These are phyloP conservation scores for Annona cherimola DNA, from an alignment of 164 flowering plant genomes.

Conservation along the genomic window DNA sequence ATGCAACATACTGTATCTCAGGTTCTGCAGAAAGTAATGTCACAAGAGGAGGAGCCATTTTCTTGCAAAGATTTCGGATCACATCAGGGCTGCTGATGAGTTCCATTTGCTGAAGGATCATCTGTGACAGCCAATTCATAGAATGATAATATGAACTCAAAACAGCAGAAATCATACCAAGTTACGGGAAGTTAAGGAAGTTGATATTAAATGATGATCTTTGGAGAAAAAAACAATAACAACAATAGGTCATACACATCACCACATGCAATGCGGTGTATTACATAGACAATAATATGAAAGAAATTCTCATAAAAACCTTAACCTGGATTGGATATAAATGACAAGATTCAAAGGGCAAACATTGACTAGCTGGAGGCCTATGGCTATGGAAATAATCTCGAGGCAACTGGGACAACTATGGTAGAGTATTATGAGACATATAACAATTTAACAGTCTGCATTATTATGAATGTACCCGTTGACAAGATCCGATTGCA, in stretches of 20 bases:
- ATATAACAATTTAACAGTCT: too few relatives aligned
- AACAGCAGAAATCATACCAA: not conserved
- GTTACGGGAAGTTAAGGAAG: not conserved
- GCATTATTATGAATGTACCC: too few relatives aligned
- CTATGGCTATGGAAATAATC: too few relatives aligned
- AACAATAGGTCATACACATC: not conserved
- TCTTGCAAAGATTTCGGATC: conserved; percentile 95
- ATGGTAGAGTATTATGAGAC: too few relatives aligned
- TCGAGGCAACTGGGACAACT: too few relatives aligned
- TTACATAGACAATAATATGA: too few relatives aligned
- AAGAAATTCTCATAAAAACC: too few relatives aligned
- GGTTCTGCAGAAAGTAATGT: conserved; percentile 99
- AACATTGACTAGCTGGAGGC: too few relatives aligned
- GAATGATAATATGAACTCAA: conserved; percentile 6
- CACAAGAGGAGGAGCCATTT: conserved; percentile 99
- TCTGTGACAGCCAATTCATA: conserved; percentile 40
- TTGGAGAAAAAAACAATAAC: not conserved
- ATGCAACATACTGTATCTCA: conserved; percentile 98
- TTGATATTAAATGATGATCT: not conserved
- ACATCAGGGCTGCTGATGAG: conserved; percentile 95
- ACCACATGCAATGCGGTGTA: not conserved
- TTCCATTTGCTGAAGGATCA: conserved; percentile 99
- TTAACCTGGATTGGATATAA: too few relatives aligned
- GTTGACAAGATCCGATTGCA: too few relatives aligned
- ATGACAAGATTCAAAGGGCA: too few relatives aligned